Base-by-base conservation (phyloP, 352 stramenopile species). In the Phytophthora quininea region DNA sequence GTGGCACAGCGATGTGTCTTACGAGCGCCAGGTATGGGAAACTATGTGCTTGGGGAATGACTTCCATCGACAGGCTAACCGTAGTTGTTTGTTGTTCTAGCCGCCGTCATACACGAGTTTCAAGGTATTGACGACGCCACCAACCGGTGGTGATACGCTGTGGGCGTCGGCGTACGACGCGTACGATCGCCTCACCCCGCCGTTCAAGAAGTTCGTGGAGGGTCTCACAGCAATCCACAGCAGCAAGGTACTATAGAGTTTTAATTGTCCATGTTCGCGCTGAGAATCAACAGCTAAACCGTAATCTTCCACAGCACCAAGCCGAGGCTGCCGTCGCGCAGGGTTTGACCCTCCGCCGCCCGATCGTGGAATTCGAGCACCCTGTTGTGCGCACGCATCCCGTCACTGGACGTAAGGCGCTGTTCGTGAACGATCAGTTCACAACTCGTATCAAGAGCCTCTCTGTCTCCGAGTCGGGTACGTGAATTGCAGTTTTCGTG, bases 151-250 rank as follows among this genome's bases (percentile, higher is more conserved):
- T 8, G 77, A 84, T 53, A 86, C 77, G 12, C 33, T 86, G 15
- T 86, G 75, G 75, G 63, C 73, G 0, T 79, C 69, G 0, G 64
- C 60, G 15, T 82, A 82, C 51, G 76, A 82, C n/a, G 77, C 77
- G 7, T 86, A 84, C 57, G 72, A 86, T 1, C 75, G 75, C n/a
- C 67, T 86, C 5, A 79, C 77, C 12, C 71, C 72, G 4, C 47
- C 60, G n/a, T 73, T 84, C 40, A 59, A 80, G 46, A 74, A 74
- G 47, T 74, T 84, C 48, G 49, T 84, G 10, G 73, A 84, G 37
- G 67, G 70, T 4, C 70, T 86, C 6, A 77, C 64, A 4, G 77
- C 77, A 5, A 76, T 82, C 27, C 77, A 86, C 64, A 84, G 73
- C 58, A 74, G 76, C 67, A 79, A 80, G 62, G 63, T 40, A 11